Base-by-base conservation (phyloP, 78 protist species). In the Dictyostelium brefeldianum region DNA sequence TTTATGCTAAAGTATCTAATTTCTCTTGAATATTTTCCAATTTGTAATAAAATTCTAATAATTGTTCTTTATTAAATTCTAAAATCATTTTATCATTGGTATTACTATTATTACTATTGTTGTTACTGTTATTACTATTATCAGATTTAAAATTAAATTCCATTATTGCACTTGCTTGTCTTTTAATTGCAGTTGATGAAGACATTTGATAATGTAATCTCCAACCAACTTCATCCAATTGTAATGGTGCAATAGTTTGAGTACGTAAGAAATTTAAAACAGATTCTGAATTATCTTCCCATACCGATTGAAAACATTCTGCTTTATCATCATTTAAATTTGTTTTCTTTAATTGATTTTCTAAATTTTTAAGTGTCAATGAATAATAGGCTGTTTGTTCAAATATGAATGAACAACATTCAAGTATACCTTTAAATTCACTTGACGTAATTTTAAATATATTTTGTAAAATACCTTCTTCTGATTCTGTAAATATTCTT, bases 311-410 rank as follows among this genome's bases (percentile, higher is more conserved):
- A 41, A 91, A 81, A 48, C 89, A 54, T 12, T 41, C 14, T 14
- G 56, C 78, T 51, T 91, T 91, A 17, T 83, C 95, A 6, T 53
- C n/a, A 25, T 65, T 31, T 14, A 91, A 29, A 41, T 41, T 31
- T 20, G 95, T 78, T 14, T 81, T 91, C 27, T 80, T 47, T 36
- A 91, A 54, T 79, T 91, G 95, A 46, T 56, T 36, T 4, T 46
- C n/a, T 22, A 91, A 46, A 50, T 53, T 74, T 46, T 48, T 62
- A 4, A 53, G 8, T 31, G 89, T 65, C 17, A 91, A 46, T 31
- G 95, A 27, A 22, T 91, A 91, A 20, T 91, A 91, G 48, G 95
- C 95, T 50, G 90, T 83, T 81, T 91, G 95, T 74, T 91, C 95
- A 31, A 91, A 91, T 25, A 91, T 91, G 10, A 91, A 91, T 54